Percentiles rank a stretch among this genome's conserved stretches.
These are phyloP conservation scores for Coccomyxa sp. DNA, from an alignment of 139 green algal genomes.

Conservation along the genomic window DNA sequence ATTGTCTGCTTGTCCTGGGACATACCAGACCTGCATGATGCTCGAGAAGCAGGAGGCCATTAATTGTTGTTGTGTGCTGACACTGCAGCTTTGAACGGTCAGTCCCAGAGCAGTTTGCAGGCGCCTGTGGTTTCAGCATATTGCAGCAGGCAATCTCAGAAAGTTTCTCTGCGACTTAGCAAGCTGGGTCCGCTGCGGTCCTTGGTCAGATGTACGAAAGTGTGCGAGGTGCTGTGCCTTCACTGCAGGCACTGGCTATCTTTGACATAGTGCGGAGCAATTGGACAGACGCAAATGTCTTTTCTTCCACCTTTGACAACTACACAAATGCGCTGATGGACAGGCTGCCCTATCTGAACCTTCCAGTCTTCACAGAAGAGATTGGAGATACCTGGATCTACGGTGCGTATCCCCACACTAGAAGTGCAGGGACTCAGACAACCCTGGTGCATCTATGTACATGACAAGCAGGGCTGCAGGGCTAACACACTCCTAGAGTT, in stretches of 20 bases:
- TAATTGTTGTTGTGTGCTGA: neutral
- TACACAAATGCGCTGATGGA: conserved; percentile 38
- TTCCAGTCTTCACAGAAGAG: conserved; percentile 16
- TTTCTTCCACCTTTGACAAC: conserved; percentile 44
- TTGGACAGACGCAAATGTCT: conserved; percentile 42
- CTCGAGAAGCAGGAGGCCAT: too few relatives aligned
- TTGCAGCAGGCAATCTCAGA: neutral
- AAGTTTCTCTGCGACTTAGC: too few relatives aligned
- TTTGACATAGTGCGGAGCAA: conserved; percentile 21
- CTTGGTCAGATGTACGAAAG: too few relatives aligned
- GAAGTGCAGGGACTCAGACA: too few relatives aligned
- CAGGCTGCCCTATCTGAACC: neutral
- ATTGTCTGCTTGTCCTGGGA: neutral
- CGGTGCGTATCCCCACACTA: conserved; percentile 11
- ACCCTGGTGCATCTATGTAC: too few relatives aligned
- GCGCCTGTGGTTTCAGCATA: neutral
- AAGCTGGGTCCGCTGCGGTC: too few relatives aligned
- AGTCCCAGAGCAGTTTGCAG: too few relatives aligned
- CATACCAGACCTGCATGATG: too few relatives aligned
- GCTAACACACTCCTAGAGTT: too few relatives aligned
- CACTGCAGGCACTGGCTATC: conserved; percentile 37
- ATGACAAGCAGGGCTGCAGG: neutral
- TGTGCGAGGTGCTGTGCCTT: neutral
- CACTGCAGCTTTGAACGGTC: too few relatives aligned
- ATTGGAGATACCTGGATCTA: conserved; percentile 68